These are phyloP conservation scores for Phyllosticta citriasiana DNA, from an alignment of 2,329 filamentous ascomycete species.

Conservation along the genomic window DNA sequence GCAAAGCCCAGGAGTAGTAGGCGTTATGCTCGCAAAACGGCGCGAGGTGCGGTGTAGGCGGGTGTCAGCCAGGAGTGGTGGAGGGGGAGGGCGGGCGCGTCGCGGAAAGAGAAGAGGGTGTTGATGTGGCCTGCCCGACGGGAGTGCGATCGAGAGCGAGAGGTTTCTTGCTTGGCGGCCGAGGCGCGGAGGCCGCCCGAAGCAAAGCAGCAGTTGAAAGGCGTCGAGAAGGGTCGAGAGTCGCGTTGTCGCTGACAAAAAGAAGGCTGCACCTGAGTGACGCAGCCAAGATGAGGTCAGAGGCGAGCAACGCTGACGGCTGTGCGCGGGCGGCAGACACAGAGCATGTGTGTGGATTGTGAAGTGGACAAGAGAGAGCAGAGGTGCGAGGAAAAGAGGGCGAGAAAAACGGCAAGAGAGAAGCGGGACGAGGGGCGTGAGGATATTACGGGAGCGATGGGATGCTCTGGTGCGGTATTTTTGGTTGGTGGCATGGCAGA, in stretches of 20 bases:
- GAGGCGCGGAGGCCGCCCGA: slow-evolving; percentile 1
- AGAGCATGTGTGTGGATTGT: neutral
- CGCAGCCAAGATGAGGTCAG: neutral
- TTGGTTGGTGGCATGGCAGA: no score
- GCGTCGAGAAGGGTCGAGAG: neutral
- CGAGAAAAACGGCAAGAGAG: neutral
- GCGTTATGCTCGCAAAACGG: slow-evolving; percentile 26
- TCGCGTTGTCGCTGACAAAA: neutral
- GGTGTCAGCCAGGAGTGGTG: slow-evolving; percentile 3
- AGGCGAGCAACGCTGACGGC: neutral
- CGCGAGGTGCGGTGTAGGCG: slow-evolving; percentile 1
- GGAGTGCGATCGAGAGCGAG: neutral
- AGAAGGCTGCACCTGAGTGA: neutral
- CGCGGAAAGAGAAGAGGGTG: slow-evolving; percentile 1
- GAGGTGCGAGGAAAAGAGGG: neutral
- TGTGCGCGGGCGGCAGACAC: neutral
- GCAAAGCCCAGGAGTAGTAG: slow-evolving; percentile 28
- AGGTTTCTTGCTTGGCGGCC: slow-evolving; percentile 9
- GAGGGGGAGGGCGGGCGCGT: neutral
- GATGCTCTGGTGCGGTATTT: slow-evolving; percentile 6
- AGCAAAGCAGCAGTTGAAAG: neutral
- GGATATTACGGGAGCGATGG: neutral
- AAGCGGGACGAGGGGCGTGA: neutral
- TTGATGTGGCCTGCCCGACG: slow-evolving; percentile 1
- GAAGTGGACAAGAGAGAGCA: neutral